Conservation (phyloP, 768 basidiomycete genomes). For the Kwoniella pini region DNA sequence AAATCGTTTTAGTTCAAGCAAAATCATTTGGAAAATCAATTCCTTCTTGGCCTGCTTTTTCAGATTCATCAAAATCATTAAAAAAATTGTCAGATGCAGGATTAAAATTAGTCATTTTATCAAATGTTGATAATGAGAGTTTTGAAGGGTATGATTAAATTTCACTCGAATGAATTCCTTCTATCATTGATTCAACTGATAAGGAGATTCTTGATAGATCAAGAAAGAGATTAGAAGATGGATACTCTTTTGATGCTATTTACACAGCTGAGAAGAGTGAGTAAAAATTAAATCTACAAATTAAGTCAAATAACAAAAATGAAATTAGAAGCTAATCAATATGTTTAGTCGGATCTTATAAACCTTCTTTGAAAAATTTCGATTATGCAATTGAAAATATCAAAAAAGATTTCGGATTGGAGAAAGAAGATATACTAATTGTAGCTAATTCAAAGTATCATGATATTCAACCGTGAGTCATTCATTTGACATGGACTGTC, state of each 20-base stretch:
- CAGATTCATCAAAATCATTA: conserved; percentile 24
- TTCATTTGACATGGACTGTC: too few species aligned
- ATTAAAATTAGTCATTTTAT: conserved; percentile 30
- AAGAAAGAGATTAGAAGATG: conserved; percentile 22
- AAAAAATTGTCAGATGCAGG: conserved; percentile 21
- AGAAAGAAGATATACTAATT: conserved; percentile 22
- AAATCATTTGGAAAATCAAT: conserved; percentile 24
- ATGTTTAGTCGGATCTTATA: conserved; percentile 32
- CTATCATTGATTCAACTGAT: too few species aligned
- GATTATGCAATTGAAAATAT: conserved; percentile 32
- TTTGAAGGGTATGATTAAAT: conserved; percentile 23
- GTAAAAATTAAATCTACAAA: neutral
- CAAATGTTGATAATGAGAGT: conserved; percentile 31
- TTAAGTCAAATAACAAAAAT: neutral
- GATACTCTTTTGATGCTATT: conserved; percentile 24
- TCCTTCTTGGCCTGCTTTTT: conserved; percentile 32
- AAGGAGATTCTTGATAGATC: conserved; percentile 16
- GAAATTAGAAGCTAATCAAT: conserved; percentile 26
- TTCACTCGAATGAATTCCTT: too few species aligned
- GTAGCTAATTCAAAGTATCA: conserved; percentile 34
- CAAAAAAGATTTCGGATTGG: conserved; percentile 21
- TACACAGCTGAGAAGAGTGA: conserved; percentile 34
- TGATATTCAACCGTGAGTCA: conserved; percentile 33
- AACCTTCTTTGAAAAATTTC: conserved; percentile 37
- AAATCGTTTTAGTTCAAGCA: conserved; percentile 13